Conservation (phyloP, 305 asterid species). For the Fraxinus ornus region DNA sequence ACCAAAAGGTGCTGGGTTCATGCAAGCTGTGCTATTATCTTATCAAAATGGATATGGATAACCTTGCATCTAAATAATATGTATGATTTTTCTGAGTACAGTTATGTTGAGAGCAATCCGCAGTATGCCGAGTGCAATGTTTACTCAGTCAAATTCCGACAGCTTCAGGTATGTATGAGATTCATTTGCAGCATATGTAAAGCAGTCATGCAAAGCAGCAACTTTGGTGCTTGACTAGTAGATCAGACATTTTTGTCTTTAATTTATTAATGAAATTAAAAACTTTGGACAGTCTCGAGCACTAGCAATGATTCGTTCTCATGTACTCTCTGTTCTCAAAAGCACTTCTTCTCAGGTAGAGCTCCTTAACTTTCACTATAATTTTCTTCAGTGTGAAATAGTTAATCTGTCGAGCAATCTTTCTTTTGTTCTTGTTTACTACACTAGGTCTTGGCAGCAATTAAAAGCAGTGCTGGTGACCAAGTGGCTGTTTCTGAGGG, state of each 20-base stretch:
- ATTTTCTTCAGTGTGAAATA: constrained; percentile 21
- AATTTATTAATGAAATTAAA: constrained; percentile 15
- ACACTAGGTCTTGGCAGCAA: constrained; percentile 75
- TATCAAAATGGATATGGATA: constrained; percentile 2
- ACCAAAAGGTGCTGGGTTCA: constrained; percentile 18
- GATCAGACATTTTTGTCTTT: constrained; percentile 22
- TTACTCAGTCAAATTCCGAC: constrained; percentile 96
- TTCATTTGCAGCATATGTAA: constrained; percentile 7
- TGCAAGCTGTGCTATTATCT: constrained; percentile 12
- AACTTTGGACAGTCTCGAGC: constrained; percentile 82
- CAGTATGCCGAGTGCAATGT: constrained; percentile 98
- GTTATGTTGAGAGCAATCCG: constrained; percentile 96
- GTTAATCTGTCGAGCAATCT: constrained; percentile 11
- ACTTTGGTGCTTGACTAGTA: constrained; percentile 16
- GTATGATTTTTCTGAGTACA: constrained; percentile 27
- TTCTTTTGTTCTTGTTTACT: constrained; percentile 17
- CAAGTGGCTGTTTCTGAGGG: constrained; percentile 84
- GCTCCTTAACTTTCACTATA: constrained; percentile 19
- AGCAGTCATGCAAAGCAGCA: constrained; percentile 9
- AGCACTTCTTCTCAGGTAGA: constrained; percentile 90
- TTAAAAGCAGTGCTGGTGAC: constrained; percentile 68
- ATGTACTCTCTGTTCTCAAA: constrained; percentile 78
- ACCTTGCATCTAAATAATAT: not conserved
- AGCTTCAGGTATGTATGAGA: constrained; percentile 74
- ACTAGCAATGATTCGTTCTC: constrained; percentile 92